These are phyloP conservation scores for Moelleriella libera DNA, from an alignment of 2,329 filamentous ascomycete species.

Conservation along the genomic window DNA sequence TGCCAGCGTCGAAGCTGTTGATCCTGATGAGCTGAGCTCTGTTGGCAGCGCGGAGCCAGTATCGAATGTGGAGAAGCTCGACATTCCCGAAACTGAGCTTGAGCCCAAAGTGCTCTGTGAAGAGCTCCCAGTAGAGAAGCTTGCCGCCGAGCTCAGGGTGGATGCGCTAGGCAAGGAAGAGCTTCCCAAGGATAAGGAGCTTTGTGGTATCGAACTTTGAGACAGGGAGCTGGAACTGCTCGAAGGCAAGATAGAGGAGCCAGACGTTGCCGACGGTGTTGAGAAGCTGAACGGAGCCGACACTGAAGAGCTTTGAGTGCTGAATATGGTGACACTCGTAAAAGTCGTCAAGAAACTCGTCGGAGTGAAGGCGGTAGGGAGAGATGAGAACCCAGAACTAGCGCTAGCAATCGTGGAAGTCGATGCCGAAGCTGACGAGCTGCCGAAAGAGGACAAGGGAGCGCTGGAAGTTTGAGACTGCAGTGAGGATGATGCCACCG, in stretches of 20 bases:
- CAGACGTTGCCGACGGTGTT: neutral
- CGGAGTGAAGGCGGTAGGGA: too few species aligned
- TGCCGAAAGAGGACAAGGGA: neutral
- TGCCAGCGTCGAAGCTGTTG: neutral
- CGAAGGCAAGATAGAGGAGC: neutral
- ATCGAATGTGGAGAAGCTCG: neutral
- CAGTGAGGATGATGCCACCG: neutral
- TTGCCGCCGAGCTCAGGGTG: too few species aligned
- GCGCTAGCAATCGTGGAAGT: neutral
- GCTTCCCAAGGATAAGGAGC: neutral
- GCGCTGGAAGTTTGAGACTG: neutral
- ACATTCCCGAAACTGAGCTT: too few species aligned
- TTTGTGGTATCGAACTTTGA: neutral
- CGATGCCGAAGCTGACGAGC: neutral
- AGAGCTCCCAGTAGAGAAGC: too few species aligned
- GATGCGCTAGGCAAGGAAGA: too few species aligned
- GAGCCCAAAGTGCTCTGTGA: too few species aligned
- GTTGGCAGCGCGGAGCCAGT: neutral
- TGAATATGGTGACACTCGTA: too few species aligned
- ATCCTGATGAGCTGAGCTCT: neutral
- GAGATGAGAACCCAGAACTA: too few species aligned
- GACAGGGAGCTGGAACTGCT: neutral
- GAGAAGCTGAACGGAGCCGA: too few species aligned
- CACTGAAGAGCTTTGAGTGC: too few species aligned
- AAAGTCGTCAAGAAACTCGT: too few species aligned